These are phyloP conservation scores for Gillenia trifoliata DNA, from an alignment of 306 rosid genomes.

Conservation along the genomic window DNA sequence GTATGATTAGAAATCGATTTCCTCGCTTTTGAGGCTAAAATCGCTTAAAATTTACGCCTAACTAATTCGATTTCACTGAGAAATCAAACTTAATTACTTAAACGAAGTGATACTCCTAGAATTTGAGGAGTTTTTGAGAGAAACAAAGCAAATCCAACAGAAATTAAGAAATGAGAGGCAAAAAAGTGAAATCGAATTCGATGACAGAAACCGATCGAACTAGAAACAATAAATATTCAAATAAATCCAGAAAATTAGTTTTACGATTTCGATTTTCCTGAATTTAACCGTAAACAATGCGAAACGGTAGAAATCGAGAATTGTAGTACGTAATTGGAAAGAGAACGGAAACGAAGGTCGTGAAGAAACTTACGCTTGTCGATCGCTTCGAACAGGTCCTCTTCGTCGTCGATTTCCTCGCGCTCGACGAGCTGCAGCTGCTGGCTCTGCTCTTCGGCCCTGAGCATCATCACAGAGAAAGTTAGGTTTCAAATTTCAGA, in stretches of 20 bases:
- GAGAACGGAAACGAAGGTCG: not conserved
- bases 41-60: not conserved
- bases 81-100: not conserved
- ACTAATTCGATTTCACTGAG: not conserved
- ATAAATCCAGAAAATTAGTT: not conserved
- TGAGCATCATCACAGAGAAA: conserved; percentile 21
- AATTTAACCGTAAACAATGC: not conserved
- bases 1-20: not conserved
- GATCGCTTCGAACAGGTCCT: conserved; percentile 89
- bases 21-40: not conserved
- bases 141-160: not conserved
- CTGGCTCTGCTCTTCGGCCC: conserved; percentile 82
- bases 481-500: conserved; percentile 10
- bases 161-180: not conserved
- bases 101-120: not conserved
- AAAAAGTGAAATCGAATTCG: not conserved
- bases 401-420: conserved; percentile 79
- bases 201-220: not conserved
- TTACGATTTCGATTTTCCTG: not conserved
- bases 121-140: not conserved
- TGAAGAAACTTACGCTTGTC: conserved; percentile 62
- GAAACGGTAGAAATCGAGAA: not conserved
- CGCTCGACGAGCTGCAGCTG: conserved; percentile 93
- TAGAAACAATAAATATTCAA: not conserved
- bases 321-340: not conserved